Base-by-base conservation (phyloP, 768 basidiomycete species). In the Suillus brevipes region DNA sequence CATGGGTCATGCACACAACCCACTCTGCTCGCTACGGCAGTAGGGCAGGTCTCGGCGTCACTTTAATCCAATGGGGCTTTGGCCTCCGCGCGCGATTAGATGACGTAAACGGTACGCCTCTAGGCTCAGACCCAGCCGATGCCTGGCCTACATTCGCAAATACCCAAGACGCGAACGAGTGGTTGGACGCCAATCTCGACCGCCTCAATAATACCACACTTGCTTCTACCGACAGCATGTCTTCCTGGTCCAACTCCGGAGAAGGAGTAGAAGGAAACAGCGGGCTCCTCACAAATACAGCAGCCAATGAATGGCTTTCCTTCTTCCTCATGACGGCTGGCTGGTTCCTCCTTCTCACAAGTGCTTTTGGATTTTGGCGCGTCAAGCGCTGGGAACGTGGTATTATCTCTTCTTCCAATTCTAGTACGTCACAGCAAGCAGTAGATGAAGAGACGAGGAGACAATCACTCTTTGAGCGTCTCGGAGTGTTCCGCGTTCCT, bases 41-140 rank as follows among this genome's bases (percentile, higher is more conserved):
- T 45, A 89, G 95, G 62, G 96, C 95, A 1, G 97, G 97, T 36
- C 84, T 99, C 53, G 97, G 97, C n/a, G 84, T 98, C 65, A 98
- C 96, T 14, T 84, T 99, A 62, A 97, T 99, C 64, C 97, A 98
- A 75, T 96, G 96, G 75, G 96, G 97, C 36, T 90, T 97, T 71
- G 90, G 89, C 14, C 78, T 92, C 65, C 86, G 95, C 60, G 81
- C 82, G 13, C 75, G 78, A 43, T 73, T 84, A 60, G 84, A 89
- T 67, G 69, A 83, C 10, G 69, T 69, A 53, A 81, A 81, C 65
- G 73, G 67, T 42, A 67, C 70, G 28, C 75, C 73, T 7, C 57
- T 65, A 70, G 68, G 49, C 77, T 82, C 79, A 74, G 73, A 52
- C 67, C 67, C 38, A 71, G 25, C 58, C 3, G 58, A 59, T 20